phyloP scores from a whole-genome alignment of 2,329 filamentous ascomycete genomes.

The Penicillium paneum region DNA sequence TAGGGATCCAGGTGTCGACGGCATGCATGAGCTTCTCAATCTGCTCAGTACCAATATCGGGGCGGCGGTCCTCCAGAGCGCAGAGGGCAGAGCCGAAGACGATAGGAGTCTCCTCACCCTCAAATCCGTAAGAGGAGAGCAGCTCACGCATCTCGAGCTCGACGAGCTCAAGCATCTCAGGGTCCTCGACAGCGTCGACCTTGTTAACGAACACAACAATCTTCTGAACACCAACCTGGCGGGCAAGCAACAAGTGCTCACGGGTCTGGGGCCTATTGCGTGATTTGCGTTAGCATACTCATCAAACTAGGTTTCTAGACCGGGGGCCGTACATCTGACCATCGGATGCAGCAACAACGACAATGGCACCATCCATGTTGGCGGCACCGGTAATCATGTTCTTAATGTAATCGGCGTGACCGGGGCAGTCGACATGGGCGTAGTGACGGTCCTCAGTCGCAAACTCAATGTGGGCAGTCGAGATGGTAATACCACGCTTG shows the following conservation, averaged over 20 bases:
- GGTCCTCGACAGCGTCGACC: conserved; percentile 93
- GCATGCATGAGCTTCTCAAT: conserved; percentile 88
- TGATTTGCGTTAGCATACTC: conserved; percentile 21
- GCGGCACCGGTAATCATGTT: conserved; percentile 99
- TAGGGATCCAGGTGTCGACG: conserved; percentile 95
- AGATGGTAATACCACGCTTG: conserved; percentile 99
- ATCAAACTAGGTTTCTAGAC: neutral
- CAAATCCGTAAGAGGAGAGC: conserved; percentile 86
- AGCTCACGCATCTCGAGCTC: conserved; percentile 99
- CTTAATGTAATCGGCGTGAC: conserved; percentile 99
- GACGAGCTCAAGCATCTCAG: conserved; percentile 99
- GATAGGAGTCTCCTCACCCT: conserved; percentile 96
- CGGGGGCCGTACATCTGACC: conserved; percentile 74
- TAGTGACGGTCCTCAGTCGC: conserved; percentile 91
- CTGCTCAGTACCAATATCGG: conserved; percentile 81
- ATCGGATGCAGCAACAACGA: conserved; percentile 96
- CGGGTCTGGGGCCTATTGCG: conserved; percentile 77
- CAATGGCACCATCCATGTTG: conserved; percentile 98
- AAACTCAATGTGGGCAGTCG: conserved; percentile 98
- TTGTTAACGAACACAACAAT: conserved; percentile 99
- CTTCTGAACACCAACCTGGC: conserved; percentile 96
- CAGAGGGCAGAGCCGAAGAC: conserved; percentile 95
- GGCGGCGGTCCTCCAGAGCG: conserved; percentile 80
- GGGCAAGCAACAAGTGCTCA: conserved; percentile 95
- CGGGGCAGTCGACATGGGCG: conserved; percentile 98